These are phyloP conservation scores for Cladophialophora immunda DNA, from an alignment of 2,329 filamentous ascomycete species.

Conservation along the genomic window DNA sequence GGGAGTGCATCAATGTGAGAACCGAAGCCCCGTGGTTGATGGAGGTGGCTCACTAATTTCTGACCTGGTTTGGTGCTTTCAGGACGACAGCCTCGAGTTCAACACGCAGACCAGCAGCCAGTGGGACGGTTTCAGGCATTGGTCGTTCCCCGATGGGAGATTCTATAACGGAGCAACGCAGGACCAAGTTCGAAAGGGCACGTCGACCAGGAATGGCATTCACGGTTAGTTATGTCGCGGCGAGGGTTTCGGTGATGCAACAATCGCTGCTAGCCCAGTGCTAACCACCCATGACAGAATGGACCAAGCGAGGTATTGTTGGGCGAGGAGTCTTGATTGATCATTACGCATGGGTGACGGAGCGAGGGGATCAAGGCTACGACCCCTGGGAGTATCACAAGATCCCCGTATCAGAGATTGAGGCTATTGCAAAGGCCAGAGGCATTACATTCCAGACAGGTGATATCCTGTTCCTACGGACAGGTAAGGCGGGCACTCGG, in stretches of 20 bases:
- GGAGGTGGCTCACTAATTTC: no score
- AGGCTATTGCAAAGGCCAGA: slow-evolving; percentile 28
- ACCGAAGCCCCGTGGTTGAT: no score
- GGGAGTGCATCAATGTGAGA: slow-evolving; percentile 12
- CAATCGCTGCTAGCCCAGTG: no score
- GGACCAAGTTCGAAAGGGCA: slow-evolving; percentile 44
- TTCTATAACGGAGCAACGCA: slow-evolving; percentile 50
- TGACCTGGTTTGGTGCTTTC: no score
- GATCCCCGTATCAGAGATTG: slow-evolving; percentile 32
- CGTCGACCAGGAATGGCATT: slow-evolving; percentile 47
- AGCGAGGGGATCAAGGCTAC: slow-evolving; percentile 57
- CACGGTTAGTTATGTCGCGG: no score
- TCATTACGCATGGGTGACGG: slow-evolving; percentile 56
- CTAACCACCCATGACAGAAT: no score
- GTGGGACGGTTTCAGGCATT: slow-evolving; percentile 32
- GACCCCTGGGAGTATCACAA: slow-evolving; percentile 60
- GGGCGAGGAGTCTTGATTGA: slow-evolving; percentile 58
- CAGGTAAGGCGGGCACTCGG: slow-evolving; percentile 41
- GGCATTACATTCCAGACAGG: slow-evolving; percentile 34
- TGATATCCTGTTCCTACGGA: slow-evolving; percentile 39
- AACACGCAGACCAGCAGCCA: slow-evolving; percentile 29
- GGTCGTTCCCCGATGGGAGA: slow-evolving; percentile 44
- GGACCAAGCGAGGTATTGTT: slow-evolving; percentile 52
- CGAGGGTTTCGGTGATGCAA: no score
- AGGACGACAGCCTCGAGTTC: slow-evolving; percentile 27